Evolutionary conservation across 2,329 filamentous ascomycete genomes (phyloP), one percentile per base, ranked within the genome.

Genomic region (Penicillium janthinellum): DNA sequence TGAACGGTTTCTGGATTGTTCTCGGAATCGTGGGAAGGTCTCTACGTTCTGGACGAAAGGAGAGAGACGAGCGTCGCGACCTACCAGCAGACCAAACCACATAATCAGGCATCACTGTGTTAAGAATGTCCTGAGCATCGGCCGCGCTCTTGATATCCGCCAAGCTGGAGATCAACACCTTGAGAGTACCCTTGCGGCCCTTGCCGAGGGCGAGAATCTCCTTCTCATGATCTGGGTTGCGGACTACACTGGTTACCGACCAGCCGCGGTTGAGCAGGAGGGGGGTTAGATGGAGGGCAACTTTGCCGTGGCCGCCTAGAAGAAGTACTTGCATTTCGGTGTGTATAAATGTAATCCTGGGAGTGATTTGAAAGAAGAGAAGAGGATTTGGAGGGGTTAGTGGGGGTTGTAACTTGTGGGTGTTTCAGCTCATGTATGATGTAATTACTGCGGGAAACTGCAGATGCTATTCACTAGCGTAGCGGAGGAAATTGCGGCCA

Each of bases 251-350:
- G 60, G 89, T 92, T 56, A 96, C 89, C 65, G 85, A 86, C 89
- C 90, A 94, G 37, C 85, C 86, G 65, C 88, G 86, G 53, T 86
- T 82, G 44, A 95, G 85, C 7, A 96, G 86, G 60, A 93, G 83
- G 1, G 89, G 90, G 8, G 91, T 95, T 41, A 95, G 83, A 45
- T 88, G 78, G 59, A 90, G 86, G 65, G 90, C 85, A 60, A 95
- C 77, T 73, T 92, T 91, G 78, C 91, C 91, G 79, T 93, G 90
- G 69, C 91, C 91, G 70, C 91, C 91, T 63, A 95, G 85, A 65
- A 95, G 77, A 61, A 93, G 86, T 60, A 93, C 86, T 81, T 75
- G 79, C 71, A 74, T 74, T 57, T 56, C 72, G 57, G 22, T 14
- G 4, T 47, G 14, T 44, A 5, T 14, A 8, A 6, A 15, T 39